Base-by-base conservation (phyloP, 495 filamentous ascomycete species). In the Hyphodiscus hymeniophilus region DNA sequence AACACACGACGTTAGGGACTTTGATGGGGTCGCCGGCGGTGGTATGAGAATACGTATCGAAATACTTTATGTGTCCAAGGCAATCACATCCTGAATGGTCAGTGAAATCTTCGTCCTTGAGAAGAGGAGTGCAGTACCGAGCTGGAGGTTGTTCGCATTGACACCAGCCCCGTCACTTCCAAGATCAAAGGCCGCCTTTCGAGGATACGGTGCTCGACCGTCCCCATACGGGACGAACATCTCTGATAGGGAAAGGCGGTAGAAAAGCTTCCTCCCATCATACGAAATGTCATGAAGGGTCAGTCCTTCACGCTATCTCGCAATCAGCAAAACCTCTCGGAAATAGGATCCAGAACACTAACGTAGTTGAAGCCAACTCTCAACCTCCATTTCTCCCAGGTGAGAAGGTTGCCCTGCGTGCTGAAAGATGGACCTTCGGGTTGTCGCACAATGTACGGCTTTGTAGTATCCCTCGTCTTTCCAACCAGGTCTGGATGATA, bases 211-310 rank as follows among this genome's bases (percentile, higher is more conserved):
- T 8, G 72, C 67, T 0, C 85, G 69, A 1, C 85, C 82, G 55
- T 85, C 83, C 0, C 75, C 84, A 54, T 90, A 89, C 3, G 85
- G 85, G 17, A 89, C 82, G 39, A 77, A 77, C 85, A 90, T 89
- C 58, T 90, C 85, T 20, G 74, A 76, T n/a, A 89, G 63, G 11
- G 74, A 74, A 3, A 89, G 62, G 2, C 85, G 73, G 63, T 84
- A 85, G 53, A 89, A 76, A 2, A 89, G 60, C 13, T 70, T 76
- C 11, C 78, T 68, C 50, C 73, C 73, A 54, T 85, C 82, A 58
- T 88, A 89, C 51, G 74, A 71, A 5, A 87, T 71, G 53, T 87
- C 81, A 55, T 86, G 80, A 7, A 87, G 57, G 2, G 84, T 76
- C 56, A 77, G 76, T 16, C 84, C 84, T 56, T 88, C 84, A 3